phyloP scores from a whole-genome alignment of 2,329 filamentous ascomycete genomes.

The Sporothrix humicola region DNA sequence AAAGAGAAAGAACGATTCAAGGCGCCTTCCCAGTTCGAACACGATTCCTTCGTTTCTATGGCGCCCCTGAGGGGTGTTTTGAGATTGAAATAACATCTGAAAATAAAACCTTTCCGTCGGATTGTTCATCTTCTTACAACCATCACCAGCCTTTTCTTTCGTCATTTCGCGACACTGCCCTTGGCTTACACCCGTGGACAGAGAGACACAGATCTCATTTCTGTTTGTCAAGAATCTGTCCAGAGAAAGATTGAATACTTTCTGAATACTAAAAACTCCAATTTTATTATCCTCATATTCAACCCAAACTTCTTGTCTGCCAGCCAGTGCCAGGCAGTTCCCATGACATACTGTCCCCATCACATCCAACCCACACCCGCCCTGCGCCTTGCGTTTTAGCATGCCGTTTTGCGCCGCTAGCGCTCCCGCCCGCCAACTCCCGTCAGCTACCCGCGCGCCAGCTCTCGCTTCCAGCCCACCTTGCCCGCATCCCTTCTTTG shows the following conservation, averaged over 20 bases:
- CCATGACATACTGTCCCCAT: no score
- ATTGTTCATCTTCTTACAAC: neutral
- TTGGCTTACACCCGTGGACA: neutral
- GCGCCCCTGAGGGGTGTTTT: neutral
- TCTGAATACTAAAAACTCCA: neutral
- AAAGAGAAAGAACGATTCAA: constrained; percentile 20
- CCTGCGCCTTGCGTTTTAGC: neutral
- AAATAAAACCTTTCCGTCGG: neutral
- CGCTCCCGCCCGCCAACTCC: constrained; percentile 24
- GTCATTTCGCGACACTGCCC: neutral
- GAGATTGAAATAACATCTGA: neutral
- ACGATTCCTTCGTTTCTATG: no score
- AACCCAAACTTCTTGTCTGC: no score
- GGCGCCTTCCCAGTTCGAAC: constrained; percentile 17
- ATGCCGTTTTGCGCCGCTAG: constrained; percentile 23
- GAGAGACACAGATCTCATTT: neutral
- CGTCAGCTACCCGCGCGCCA: constrained; percentile 7
- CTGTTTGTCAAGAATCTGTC: neutral
- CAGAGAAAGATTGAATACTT: neutral
- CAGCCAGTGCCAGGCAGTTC: no score
- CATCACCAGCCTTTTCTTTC: neutral
- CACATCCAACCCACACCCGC: neutral
- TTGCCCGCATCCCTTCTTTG: neutral
- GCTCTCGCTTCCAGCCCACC: neutral
- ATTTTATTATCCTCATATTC: neutral